Evolutionary conservation across 108 stramenopile species (phyloP).

Genomic region (Skeletonema potamos): DNA sequence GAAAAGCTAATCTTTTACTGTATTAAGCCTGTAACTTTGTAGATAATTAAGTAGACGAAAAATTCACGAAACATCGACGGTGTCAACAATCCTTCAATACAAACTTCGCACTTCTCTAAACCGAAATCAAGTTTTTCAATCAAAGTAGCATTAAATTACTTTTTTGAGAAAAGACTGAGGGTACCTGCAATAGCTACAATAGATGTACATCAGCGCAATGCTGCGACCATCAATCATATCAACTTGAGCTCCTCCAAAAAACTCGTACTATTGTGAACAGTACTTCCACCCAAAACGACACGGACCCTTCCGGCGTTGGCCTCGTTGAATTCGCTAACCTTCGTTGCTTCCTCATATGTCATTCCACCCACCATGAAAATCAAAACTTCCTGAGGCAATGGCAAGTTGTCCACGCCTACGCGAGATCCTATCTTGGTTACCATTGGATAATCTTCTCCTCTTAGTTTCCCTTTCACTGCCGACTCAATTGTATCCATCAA

Average conservation of each 20-base stretch:
- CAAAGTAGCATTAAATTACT: no score
- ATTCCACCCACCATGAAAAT: constrained; percentile 96
- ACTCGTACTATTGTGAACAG: constrained; percentile 94
- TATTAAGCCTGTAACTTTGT: constrained; percentile 3
- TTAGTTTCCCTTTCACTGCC: constrained; percentile 86
- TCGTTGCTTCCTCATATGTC: constrained; percentile 96
- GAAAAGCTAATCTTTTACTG: constrained; percentile 3
- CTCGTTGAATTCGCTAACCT: constrained; percentile 86
- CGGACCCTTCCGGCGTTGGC: constrained; percentile 62
- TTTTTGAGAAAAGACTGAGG: no score
- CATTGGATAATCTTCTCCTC: constrained; percentile 77
- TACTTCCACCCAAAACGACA: constrained; percentile 91
- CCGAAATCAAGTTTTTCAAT: neutral
- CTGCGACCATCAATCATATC: neutral
- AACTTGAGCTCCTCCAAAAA: constrained; percentile 92
- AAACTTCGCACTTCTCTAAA: no score
- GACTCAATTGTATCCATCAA: constrained; percentile 89
- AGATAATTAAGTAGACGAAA: neutral
- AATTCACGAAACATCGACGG: neutral
- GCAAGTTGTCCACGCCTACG: constrained; percentile 40
- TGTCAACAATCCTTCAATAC: no score
- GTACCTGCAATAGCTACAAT: no score
- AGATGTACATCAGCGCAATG: no score
- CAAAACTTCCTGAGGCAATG: constrained; percentile 78
- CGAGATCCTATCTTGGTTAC: constrained; percentile 44